Evolutionary conservation across 352 stramenopile species (phyloP).

Genomic region (Salisapilia sapeloensis): DNA sequence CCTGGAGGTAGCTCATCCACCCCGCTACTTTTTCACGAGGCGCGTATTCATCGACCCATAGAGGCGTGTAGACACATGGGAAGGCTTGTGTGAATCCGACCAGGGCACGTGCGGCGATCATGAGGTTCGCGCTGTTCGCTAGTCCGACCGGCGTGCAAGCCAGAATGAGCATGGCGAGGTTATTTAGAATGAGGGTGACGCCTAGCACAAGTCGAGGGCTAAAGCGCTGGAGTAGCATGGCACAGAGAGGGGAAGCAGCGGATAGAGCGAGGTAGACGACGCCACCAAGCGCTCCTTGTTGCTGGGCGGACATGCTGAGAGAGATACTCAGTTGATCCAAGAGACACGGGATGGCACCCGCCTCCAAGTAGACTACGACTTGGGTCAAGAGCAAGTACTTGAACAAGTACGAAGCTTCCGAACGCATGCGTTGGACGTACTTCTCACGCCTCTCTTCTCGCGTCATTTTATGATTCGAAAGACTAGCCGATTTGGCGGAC

Average conservation of each 20-base stretch:
- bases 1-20: constrained; percentile 78
- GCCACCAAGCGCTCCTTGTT: constrained; percentile 57
- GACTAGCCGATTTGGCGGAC: too few relatives aligned
- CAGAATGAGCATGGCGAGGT: constrained; percentile 52
- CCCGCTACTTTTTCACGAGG: constrained; percentile 50
- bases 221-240: constrained; percentile 53
- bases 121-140: constrained; percentile 39
- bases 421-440: constrained; percentile 55
- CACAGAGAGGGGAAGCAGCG: constrained; percentile 56
- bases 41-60: constrained; percentile 77
- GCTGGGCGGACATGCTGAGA: constrained; percentile 42
- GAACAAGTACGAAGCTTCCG: constrained; percentile 65
- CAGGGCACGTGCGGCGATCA: constrained; percentile 45
- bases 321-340: constrained; percentile 63
- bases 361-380: constrained; percentile 69
- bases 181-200: constrained; percentile 57
- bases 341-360: constrained; percentile 62
- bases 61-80: constrained; percentile 64
- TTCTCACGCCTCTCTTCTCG: constrained; percentile 32
- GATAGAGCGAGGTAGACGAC: constrained; percentile 69
- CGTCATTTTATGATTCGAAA: too few relatives aligned
- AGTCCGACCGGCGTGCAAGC: constrained; percentile 57
- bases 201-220: constrained; percentile 46
- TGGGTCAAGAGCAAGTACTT: constrained; percentile 79
- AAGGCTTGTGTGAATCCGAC: constrained; percentile 78